Percentiles rank a stretch among this genome's conserved stretches.
phyloP scores from a whole-genome alignment of 108 stramenopile species.

The Epithemia pelagica region DNA sequence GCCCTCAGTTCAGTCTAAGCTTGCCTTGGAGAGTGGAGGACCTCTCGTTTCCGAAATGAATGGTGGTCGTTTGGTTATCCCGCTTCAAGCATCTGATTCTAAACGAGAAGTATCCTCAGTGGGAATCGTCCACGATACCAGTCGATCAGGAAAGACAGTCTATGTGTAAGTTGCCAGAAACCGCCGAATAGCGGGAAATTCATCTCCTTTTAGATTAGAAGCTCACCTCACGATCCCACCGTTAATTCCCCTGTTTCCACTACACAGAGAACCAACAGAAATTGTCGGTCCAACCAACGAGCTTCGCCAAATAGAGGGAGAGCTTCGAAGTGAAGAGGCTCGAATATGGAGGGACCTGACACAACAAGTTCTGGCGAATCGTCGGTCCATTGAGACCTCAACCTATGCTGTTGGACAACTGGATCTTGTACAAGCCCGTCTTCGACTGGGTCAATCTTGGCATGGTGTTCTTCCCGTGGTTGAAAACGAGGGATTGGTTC shows the following conservation, averaged over 20 bases:
- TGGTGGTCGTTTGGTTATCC: constrained; percentile 59
- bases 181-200: neutral
- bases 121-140: constrained; percentile 87
- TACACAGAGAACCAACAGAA: constrained; percentile 65
- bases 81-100: constrained; percentile 24
- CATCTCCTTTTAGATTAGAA: no score
- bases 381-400: constrained; percentile 35
- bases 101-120: constrained; percentile 38
- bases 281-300: constrained; percentile 88
- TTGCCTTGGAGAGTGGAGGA: constrained; percentile 73
- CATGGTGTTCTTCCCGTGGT: constrained; percentile 77
- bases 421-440: constrained; percentile 71
- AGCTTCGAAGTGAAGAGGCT: constrained; percentile 71
- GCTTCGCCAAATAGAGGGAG: constrained; percentile 56
- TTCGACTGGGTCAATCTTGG: constrained; percentile 55
- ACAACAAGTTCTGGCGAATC: constrained; percentile 44
- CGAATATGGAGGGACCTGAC: constrained; percentile 64
- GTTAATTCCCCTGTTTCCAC: no score
- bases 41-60: constrained; percentile 57
- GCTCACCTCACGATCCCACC: no score
- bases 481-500: constrained; percentile 70
- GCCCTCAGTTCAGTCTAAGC: constrained; percentile 56
- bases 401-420: constrained; percentile 55
- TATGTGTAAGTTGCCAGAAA: constrained; percentile 40
- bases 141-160: constrained; percentile 82